These are phyloP conservation scores for Gossypium lobatum DNA, from an alignment of 441 rosid genomes.

Conservation along the genomic window DNA sequence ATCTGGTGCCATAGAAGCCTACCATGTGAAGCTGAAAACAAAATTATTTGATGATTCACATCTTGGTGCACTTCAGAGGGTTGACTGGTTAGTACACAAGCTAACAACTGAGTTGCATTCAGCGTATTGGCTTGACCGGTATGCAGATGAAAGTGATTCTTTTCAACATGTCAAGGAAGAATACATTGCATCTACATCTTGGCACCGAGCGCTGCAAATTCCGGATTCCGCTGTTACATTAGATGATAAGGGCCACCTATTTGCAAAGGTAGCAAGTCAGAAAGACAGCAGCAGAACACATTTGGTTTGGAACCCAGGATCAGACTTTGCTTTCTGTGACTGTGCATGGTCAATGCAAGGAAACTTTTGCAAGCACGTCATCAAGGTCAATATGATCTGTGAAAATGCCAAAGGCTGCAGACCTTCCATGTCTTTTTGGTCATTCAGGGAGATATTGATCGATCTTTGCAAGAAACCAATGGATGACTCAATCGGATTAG, in stretches of 20 bases:
- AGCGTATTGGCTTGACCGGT: constrained; percentile 83
- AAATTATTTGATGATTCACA: constrained; percentile 87
- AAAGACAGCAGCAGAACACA: constrained; percentile 40
- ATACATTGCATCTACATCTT: constrained; percentile 83
- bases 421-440: constrained; percentile 63
- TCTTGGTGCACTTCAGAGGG: constrained; percentile 86
- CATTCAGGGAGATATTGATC: constrained; percentile 50
- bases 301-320: constrained; percentile 86
- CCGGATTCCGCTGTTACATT: constrained; percentile 65
- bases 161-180: constrained; percentile 85
- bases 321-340: constrained; percentile 90
- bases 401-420: constrained; percentile 34
- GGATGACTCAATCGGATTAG: constrained; percentile 69
- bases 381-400: constrained; percentile 71
- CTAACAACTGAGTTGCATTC: constrained; percentile 86
- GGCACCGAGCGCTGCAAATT: constrained; percentile 80
- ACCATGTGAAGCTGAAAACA: constrained; percentile 80
- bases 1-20: constrained; percentile 91
- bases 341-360: constrained; percentile 92
- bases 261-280: constrained; percentile 66
- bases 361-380: constrained; percentile 88
- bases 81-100: constrained; percentile 94
- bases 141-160: constrained; percentile 91
- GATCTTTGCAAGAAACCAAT: constrained; percentile 53
- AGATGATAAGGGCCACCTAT: constrained; percentile 37